These are phyloP conservation scores for Aureobasidium sp. DNA, from an alignment of 2,329 filamentous ascomycete genomes.

Conservation along the genomic window DNA sequence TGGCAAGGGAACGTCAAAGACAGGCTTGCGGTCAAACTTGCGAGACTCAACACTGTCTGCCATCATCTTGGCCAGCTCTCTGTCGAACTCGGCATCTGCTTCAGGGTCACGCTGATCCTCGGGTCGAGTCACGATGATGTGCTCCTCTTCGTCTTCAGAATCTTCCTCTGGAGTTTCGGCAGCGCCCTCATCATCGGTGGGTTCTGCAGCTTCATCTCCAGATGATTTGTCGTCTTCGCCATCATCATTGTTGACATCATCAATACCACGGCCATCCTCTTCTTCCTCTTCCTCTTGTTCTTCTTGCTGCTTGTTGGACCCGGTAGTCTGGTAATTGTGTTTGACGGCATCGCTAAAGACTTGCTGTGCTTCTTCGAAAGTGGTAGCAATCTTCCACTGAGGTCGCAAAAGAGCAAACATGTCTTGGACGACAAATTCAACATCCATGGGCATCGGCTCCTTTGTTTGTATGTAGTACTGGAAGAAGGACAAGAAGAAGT, in stretches of 20 bases:
- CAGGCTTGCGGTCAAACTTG: constrained; percentile 88
- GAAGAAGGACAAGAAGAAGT: constrained; percentile 95
- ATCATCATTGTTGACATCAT: constrained; percentile 45
- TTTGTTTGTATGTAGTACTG: constrained; percentile 96
- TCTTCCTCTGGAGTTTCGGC: constrained; percentile 54
- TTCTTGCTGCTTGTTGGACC: constrained; percentile 17
- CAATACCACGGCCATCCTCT: constrained; percentile 50
- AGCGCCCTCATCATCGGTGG: constrained; percentile 39
- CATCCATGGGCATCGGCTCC: constrained; percentile 84
- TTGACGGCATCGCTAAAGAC: constrained; percentile 82
- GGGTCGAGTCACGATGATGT: constrained; percentile 83
- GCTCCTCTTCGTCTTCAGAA: constrained; percentile 69
- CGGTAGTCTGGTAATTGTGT: constrained; percentile 72
- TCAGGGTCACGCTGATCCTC: constrained; percentile 89
- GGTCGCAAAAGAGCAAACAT: constrained; percentile 78
- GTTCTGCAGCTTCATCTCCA: constrained; percentile 38
- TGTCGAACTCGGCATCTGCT: constrained; percentile 93
- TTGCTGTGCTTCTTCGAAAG: constrained; percentile 73
- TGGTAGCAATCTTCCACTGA: constrained; percentile 75
- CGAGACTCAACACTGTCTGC: constrained; percentile 90
- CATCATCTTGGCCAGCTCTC: constrained; percentile 98
- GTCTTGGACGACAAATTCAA: constrained; percentile 94
- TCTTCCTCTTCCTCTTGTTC: constrained; percentile 57
- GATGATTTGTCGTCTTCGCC: constrained; percentile 53
- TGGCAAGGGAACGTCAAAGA: constrained; percentile 96